These are phyloP conservation scores for Pseudozyma sp. DNA, from an alignment of 1,284 basidiomycete genomes.

Conservation along the genomic window DNA sequence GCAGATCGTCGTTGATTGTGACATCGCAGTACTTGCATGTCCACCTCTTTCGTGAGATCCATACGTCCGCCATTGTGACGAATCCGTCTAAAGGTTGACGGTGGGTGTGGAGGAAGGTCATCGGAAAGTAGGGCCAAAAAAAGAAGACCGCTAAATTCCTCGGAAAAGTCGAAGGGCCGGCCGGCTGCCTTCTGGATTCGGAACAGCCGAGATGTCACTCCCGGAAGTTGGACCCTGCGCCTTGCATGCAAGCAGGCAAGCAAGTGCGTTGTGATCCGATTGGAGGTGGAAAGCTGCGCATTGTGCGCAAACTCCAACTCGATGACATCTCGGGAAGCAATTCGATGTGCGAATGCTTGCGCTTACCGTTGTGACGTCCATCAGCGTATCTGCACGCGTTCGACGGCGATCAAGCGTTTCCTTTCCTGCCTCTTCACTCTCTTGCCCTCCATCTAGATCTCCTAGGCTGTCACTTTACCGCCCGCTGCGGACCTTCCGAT, in stretches of 20 bases:
- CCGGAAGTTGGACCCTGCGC: conserved; percentile 28
- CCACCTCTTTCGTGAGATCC: conserved; percentile 65
- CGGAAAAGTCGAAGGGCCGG: too few relatives aligned
- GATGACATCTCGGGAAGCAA: background rate
- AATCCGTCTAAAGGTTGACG: too few relatives aligned
- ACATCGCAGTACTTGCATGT: conserved; percentile 68
- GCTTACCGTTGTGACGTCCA: background rate
- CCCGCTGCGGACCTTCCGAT: background rate
- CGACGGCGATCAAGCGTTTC: background rate
- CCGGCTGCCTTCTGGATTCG: background rate
- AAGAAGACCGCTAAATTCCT: too few relatives aligned
- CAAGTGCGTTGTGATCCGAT: background rate
- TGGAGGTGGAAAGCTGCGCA: background rate
- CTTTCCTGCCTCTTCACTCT: background rate
- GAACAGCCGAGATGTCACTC: conserved; percentile 6
- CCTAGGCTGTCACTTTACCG: too few relatives aligned
- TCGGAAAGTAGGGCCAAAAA: background rate
- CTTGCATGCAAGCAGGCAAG: background rate
- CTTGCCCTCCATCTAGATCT: background rate
- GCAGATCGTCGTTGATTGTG: conserved; percentile 63
- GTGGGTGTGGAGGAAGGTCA: background rate
- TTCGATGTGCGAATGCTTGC: too few relatives aligned
- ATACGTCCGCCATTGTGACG: conserved; percentile 60
- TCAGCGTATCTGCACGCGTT: background rate
- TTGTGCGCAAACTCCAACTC: too few relatives aligned